A percentile compares a stretch with the other conserved stretches of the same genome.
Evolutionary conservation across 768 basidiomycete genomes (phyloP).

Genomic region (Hypholoma sublateritium): DNA sequence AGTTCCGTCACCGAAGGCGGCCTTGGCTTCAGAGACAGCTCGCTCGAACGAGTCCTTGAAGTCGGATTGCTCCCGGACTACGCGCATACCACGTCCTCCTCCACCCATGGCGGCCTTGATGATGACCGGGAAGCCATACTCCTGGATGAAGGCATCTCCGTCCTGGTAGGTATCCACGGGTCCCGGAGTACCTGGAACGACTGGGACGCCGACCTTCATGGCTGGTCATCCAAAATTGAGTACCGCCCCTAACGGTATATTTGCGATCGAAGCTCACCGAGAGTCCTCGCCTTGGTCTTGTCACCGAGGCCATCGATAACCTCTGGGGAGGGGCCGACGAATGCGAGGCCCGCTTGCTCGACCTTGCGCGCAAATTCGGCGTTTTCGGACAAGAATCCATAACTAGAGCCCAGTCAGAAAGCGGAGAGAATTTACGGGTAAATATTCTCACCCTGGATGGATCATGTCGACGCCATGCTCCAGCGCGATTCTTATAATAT

Average conservation of each 20-base stretch:
- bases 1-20: conserved; percentile 97
- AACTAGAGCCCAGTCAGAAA: conserved; percentile 48
- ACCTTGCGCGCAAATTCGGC: conserved; percentile 97
- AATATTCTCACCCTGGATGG: conserved; percentile 79
- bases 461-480: conserved; percentile 99
- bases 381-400: conserved; percentile 98
- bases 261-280: conserved; percentile 50
- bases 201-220: conserved; percentile 88
- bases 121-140: conserved; percentile 98
- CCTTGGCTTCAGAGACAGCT: conserved; percentile 92
- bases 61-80: conserved; percentile 90
- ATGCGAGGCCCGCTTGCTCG: conserved; percentile 95
- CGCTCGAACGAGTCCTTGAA: conserved; percentile 89
- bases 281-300: conserved; percentile 94
- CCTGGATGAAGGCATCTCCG: conserved; percentile 87
- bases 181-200: conserved; percentile 98
- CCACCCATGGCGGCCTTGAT: conserved; percentile 99
- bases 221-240: conserved; percentile 41
- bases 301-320: conserved; percentile 98
- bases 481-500: conserved; percentile 94
- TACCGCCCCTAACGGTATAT: conserved; percentile 7
- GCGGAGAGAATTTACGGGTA: neutral
- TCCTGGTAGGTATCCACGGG: conserved; percentile 79
- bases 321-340: conserved; percentile 93
- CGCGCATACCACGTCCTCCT: conserved; percentile 98